These are phyloP conservation scores for Talaromyces sp. DNA, from an alignment of 2,329 filamentous ascomycete genomes.

Conservation along the genomic window DNA sequence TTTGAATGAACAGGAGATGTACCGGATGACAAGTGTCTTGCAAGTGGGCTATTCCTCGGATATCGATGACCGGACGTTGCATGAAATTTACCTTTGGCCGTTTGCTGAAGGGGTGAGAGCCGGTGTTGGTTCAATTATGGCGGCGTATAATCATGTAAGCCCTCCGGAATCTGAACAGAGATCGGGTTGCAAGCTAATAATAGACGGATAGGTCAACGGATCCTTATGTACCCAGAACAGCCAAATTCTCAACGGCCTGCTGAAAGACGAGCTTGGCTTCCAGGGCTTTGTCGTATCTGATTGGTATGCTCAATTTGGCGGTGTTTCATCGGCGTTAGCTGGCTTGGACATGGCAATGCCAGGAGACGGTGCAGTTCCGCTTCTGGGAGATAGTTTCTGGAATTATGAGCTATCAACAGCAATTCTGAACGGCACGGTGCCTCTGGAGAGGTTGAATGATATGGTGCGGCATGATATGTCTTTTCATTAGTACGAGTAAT, in stretches of 20 bases:
- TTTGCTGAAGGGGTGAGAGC: conserved; percentile 50
- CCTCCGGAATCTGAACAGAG: neutral
- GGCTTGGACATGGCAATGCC: conserved; percentile 71
- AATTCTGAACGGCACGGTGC: conserved; percentile 57
- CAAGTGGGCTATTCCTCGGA: conserved; percentile 46
- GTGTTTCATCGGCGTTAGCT: conserved; percentile 57
- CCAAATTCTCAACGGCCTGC: conserved; percentile 63
- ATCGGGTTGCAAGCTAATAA: neutral
- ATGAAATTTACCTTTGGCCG: conserved; percentile 48
- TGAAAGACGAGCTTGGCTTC: conserved; percentile 72
- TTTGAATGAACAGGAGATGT: conserved; percentile 47
- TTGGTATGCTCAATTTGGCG: conserved; percentile 62
- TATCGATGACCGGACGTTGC: conserved; percentile 50
- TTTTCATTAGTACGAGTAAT: neutral
- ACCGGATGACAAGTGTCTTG: conserved; percentile 48
- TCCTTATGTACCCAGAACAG: conserved; percentile 66
- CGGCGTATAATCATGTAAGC: conserved; percentile 42
- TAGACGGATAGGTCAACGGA: conserved; percentile 55
- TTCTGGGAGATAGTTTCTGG: conserved; percentile 55
- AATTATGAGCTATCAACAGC: conserved; percentile 54
- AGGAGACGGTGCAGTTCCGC: conserved; percentile 53
- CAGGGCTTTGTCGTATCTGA: conserved; percentile 70
- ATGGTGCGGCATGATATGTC: conserved; percentile 31
- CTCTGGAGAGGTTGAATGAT: conserved; percentile 55
- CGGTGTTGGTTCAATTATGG: conserved; percentile 48